These are phyloP conservation scores for Postia placenta DNA, from an alignment of 768 basidiomycete genomes.

Conservation along the genomic window DNA sequence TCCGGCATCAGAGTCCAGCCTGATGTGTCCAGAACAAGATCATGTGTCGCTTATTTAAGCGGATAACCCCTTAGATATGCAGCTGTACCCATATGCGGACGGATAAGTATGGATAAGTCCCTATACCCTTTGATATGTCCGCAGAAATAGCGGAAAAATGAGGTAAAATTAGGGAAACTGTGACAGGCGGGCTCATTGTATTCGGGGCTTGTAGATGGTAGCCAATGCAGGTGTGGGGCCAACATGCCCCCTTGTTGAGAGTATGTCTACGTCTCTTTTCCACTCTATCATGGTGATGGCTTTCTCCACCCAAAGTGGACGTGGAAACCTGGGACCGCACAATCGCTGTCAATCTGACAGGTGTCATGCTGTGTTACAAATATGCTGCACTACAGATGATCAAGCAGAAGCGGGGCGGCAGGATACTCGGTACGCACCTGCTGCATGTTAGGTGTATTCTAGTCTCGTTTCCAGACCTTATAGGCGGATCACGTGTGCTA, in stretches of 20 bases:
- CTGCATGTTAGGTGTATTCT: no score
- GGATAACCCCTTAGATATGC: no score
- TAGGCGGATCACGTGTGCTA: no score
- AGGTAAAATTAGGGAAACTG: no score
- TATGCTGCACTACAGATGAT: constrained; percentile 35
- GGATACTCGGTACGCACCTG: constrained; percentile 29
- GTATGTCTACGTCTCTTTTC: constrained; percentile 1
- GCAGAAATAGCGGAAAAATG: no score
- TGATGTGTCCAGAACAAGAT: no score
- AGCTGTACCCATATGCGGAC: no score
- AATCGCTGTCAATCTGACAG: constrained; percentile 27
- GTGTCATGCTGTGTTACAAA: constrained; percentile 33
- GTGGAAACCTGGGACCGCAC: constrained; percentile 20
- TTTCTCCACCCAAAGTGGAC: constrained; percentile 16
- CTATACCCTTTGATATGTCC: no score
- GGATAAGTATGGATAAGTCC: no score
- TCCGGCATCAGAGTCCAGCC: no score
- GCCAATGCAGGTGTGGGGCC: constrained; percentile 21
- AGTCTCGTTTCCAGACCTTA: no score
- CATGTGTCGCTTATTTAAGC: no score
- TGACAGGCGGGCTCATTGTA: constrained; percentile 16
- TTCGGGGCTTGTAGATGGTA: constrained; percentile 15
- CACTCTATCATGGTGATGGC: constrained; percentile 6
- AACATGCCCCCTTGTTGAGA: constrained; percentile 7
- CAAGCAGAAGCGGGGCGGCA: constrained; percentile 31